Conservation (phyloP, 257 asterid genomes). For the Primulina huaijiensis region DNA sequence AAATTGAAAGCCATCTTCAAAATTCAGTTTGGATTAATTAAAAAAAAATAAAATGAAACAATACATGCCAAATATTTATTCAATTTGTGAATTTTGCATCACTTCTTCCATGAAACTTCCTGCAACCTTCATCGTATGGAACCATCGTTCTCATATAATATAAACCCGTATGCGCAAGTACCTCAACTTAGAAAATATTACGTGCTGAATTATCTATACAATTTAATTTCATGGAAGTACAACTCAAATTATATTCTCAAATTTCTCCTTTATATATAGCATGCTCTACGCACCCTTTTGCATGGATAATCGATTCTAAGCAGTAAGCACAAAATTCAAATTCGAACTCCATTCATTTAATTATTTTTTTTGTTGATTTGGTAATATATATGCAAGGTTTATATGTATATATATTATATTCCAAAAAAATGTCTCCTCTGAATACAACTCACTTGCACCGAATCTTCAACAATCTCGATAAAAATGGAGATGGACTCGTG, state of each 20-base stretch:
- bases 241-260: neutral
- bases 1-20: neutral
- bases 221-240: neutral
- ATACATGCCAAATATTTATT: no score
- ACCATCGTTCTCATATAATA: neutral
- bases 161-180: constrained; percentile 16
- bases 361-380: neutral
- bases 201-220: constrained; percentile 1
- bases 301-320: neutral
- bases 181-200: neutral
- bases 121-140: neutral
- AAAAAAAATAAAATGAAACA: no score
- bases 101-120: constrained; percentile 29
- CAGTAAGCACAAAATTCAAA: neutral
- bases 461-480: constrained; percentile 49
- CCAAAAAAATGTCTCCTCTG: constrained; percentile 36
- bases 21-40: neutral
- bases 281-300: neutral
- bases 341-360: neutral
- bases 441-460: constrained; percentile 35
- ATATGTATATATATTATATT: no score
- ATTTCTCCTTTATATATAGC: constrained; percentile 7
- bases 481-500: constrained; percentile 41
- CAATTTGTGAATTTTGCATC: neutral
- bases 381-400: neutral